A percentile compares a stretch with the other conserved stretches of the same genome.
These are phyloP conservation scores for Dothiorella sarmentorum DNA, from an alignment of 2,329 filamentous ascomycete genomes.

Conservation along the genomic window DNA sequence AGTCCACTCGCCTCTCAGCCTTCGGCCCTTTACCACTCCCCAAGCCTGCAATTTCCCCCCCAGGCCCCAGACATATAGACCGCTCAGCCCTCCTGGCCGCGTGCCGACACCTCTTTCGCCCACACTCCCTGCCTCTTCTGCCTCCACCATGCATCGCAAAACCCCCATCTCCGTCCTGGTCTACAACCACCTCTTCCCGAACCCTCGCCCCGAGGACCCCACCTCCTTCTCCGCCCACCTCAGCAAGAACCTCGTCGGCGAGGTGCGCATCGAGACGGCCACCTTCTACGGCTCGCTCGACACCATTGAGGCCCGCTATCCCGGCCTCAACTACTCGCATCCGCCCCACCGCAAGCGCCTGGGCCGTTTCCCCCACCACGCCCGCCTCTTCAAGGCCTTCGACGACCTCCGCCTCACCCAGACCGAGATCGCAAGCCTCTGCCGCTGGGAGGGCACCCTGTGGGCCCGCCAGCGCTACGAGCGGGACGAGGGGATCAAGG, in stretches of 20 bases:
- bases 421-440: conserved; percentile 66
- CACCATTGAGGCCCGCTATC: conserved; percentile 76
- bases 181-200: conserved; percentile 70
- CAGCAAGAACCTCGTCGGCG: conserved; percentile 67
- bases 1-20: not conserved
- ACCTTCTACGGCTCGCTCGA: conserved; percentile 77
- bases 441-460: conserved; percentile 78
- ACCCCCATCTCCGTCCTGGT: conserved; percentile 67
- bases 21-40: conserved; percentile 8
- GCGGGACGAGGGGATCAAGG: conserved; percentile 66
- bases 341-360: conserved; percentile 73
- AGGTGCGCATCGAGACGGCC: conserved; percentile 75
- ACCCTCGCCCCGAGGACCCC: conserved; percentile 64
- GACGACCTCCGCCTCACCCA: conserved; percentile 66
- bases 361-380: conserved; percentile 72
- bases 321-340: conserved; percentile 74
- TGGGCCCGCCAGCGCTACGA: conserved; percentile 82
- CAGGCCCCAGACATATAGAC: conserved; percentile 8
- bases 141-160: conserved; percentile 63
- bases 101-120: not conserved
- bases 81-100: conserved; percentile 7
- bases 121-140: not conserved
- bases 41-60: conserved; percentile 10
- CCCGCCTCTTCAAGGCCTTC: conserved; percentile 72
- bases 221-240: conserved; percentile 68